phyloP scores from a whole-genome alignment of 2,329 filamentous ascomycete genomes.

The Cercospora canescens region DNA sequence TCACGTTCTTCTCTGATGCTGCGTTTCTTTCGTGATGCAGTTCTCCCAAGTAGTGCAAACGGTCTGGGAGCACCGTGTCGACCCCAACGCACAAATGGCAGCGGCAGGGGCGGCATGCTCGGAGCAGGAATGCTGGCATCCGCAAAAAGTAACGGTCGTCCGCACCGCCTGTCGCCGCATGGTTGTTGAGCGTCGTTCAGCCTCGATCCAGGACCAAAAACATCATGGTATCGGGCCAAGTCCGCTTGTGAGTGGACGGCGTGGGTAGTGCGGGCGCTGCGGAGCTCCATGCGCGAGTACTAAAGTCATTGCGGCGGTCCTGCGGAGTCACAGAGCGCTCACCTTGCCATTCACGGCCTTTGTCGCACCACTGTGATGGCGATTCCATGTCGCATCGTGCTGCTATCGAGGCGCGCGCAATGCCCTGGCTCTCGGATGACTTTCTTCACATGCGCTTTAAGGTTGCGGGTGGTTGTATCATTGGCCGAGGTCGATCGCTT shows the following conservation, averaged over 20 bases:
- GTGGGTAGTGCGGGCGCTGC: constrained; percentile 18
- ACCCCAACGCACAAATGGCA: background rate
- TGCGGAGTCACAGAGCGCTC: constrained; percentile 6
- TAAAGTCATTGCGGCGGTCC: constrained; percentile 10
- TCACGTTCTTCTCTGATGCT: background rate
- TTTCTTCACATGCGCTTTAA: constrained; percentile 14
- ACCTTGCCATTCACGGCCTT: background rate
- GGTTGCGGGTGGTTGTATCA: constrained; percentile 11
- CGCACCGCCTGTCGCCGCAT: background rate
- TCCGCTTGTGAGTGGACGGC: constrained; percentile 11
- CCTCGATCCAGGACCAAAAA: background rate
- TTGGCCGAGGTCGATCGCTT: constrained; percentile 15
- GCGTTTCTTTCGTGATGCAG: background rate
- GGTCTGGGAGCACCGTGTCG: background rate
- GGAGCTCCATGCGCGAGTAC: constrained; percentile 12
- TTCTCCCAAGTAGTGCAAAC: background rate
- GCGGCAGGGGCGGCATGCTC: background rate
- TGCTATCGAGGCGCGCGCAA: background rate
- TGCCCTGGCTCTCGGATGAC: constrained; percentile 4
- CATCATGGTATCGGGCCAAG: constrained; percentile 15
- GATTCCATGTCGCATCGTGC: background rate
- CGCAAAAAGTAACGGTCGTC: background rate
- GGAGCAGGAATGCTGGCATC: background rate
- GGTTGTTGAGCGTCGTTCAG: background rate
- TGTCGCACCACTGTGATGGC: constrained; percentile 10